These are phyloP conservation scores for Ustilago vetiveriae DNA, from an alignment of 1,284 basidiomycete genomes.

Conservation along the genomic window DNA sequence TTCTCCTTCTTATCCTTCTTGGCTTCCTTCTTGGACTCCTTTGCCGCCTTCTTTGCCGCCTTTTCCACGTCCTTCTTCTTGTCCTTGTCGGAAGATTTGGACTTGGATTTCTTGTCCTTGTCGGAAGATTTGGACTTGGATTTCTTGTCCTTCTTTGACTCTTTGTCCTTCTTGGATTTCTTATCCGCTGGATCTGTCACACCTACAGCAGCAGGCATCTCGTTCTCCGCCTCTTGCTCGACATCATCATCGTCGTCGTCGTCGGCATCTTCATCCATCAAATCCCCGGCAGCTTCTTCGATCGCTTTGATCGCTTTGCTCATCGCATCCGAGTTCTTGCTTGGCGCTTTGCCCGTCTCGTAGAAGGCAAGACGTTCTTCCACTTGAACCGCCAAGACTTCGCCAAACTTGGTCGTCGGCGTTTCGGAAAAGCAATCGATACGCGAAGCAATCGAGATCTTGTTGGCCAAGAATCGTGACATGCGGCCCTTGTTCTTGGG, in stretches of 20 bases:
- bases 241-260: slow-evolving; percentile 71
- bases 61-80: slow-evolving; percentile 54
- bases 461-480: slow-evolving; percentile 81
- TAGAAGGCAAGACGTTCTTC: slow-evolving; percentile 96
- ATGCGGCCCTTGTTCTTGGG: slow-evolving; percentile 98
- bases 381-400: slow-evolving; percentile 90
- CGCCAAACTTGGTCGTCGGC: slow-evolving; percentile 92
- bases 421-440: slow-evolving; percentile 93
- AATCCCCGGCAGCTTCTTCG: slow-evolving; percentile 75
- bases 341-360: slow-evolving; percentile 71
- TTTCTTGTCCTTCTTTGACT: slow-evolving; percentile 73
- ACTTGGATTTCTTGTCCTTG: slow-evolving; percentile 74
- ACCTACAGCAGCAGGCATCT: slow-evolving; percentile 68
- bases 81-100: slow-evolving; percentile 47
- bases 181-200: slow-evolving; percentile 55
- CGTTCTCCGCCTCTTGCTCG: slow-evolving; percentile 71
- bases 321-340: slow-evolving; percentile 71
- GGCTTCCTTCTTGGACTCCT: slow-evolving; percentile 53
- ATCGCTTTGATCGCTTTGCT: slow-evolving; percentile 85
- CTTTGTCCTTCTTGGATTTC: slow-evolving; percentile 70
- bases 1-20: slow-evolving; percentile 53
- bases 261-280: slow-evolving; percentile 76
- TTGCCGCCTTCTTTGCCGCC: slow-evolving; percentile 62
- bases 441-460: slow-evolving; percentile 95
- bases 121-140: slow-evolving; percentile 61